These are phyloP conservation scores for Metschnikowia lunata DNA, from an alignment of 805 yeast genomes.

Conservation along the genomic window DNA sequence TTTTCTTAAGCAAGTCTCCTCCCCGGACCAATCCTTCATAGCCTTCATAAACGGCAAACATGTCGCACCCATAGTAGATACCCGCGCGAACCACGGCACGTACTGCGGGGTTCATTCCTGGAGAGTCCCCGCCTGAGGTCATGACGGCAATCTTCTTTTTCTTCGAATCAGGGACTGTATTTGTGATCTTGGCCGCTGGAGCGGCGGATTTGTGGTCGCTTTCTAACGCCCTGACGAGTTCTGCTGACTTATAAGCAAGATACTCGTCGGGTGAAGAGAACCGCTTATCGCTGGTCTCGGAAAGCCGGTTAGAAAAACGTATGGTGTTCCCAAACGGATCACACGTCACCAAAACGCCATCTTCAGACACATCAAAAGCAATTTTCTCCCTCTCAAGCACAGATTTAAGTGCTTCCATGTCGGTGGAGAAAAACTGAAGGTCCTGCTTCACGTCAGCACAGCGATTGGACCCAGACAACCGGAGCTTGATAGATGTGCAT, in stretches of 20 bases:
- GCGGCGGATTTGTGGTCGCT: neutral
- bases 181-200: neutral
- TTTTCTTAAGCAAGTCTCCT: conserved; percentile 67
- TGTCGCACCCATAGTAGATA: conserved; percentile 81
- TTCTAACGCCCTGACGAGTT: conserved; percentile 18
- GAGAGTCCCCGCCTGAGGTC: conserved; percentile 99
- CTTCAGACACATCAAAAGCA: conserved; percentile 7
- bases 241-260: conserved; percentile 22
- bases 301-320: conserved; percentile 22
- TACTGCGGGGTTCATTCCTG: conserved; percentile 97
- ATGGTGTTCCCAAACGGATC: conserved; percentile 38
- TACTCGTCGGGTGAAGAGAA: conserved; percentile 26
- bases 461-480: conserved; percentile 23
- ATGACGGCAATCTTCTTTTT: conserved; percentile 71
- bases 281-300: conserved; percentile 17
- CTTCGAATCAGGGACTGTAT: conserved; percentile 2
- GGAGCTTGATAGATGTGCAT: conserved; percentile 32
- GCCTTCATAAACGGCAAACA: conserved; percentile 89
- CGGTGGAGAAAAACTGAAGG: conserved; percentile 31
- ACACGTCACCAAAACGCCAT: conserved; percentile 4
- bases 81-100: conserved; percentile 94
- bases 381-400: conserved; percentile 13
- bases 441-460: conserved; percentile 14
- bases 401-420: conserved; percentile 20
- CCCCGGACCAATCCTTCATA: conserved; percentile 90